Conservation (phyloP, 192 early-diverging fungal species). For the Chytriomyces sp. region DNA sequence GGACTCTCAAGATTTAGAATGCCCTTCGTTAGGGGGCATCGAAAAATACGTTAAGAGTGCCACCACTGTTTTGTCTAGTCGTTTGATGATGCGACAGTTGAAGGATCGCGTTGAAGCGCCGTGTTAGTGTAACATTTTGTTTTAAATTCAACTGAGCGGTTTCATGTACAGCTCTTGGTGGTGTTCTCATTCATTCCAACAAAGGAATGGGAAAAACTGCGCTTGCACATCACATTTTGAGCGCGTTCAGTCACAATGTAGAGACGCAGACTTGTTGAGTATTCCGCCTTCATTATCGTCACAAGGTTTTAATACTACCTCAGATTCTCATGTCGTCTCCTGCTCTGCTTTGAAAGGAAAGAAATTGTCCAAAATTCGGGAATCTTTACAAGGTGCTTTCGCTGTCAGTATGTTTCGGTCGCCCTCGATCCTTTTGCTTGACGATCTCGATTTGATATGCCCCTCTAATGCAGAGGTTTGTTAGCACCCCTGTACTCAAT, state of each 20-base stretch:
- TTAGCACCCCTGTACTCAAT: not conserved
- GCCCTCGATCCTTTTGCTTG: constrained; percentile 74
- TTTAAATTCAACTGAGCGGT: no score
- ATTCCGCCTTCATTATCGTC: constrained; percentile 12
- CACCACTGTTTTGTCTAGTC: not conserved
- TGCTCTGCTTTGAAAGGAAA: constrained; percentile 70
- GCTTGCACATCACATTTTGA: constrained; percentile 24
- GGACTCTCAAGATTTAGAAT: constrained; percentile 4
- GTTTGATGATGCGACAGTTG: not conserved
- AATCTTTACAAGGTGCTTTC: constrained; percentile 60
- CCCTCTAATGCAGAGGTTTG: constrained; percentile 73
- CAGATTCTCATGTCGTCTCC: constrained; percentile 68
- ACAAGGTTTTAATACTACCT: not conserved
- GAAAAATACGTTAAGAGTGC: not conserved
- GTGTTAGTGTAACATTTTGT: constrained; percentile 2
- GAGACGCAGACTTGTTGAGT: constrained; percentile 27
- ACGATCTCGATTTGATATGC: constrained; percentile 74
- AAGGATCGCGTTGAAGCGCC: constrained; percentile 5
- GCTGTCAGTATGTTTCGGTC: constrained; percentile 68
- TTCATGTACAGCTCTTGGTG: constrained; percentile 38
- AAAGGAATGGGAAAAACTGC: constrained; percentile 48
- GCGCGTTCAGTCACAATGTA: constrained; percentile 26
- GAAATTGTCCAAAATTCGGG: constrained; percentile 60
- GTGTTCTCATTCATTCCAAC: constrained; percentile 40
- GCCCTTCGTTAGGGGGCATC: constrained; percentile 20